Base-by-base conservation (phyloP, 805 yeast genomes). In the Suhomyces vadensis region DNA sequence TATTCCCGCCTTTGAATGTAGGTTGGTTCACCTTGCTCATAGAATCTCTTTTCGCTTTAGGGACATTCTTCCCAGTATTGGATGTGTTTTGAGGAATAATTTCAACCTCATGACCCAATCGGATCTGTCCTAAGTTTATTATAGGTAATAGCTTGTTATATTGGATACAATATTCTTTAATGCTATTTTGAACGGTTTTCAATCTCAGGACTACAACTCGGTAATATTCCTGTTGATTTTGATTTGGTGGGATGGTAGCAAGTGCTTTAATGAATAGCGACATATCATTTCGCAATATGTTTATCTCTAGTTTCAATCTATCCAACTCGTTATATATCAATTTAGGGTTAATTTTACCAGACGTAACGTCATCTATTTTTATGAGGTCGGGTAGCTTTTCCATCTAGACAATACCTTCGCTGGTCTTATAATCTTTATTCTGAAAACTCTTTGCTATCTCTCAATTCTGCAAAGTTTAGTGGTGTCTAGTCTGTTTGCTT, bases 101-200 rank as follows among this genome's bases (percentile, higher is more conserved):
- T 50, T 76, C 81, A 3, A 74, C 80, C 33, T 73, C 77, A 44
- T 74, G 68, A 0, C 82, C 82, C 39, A 72, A 60, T 47, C 73
- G 75, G 24, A 74, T 67, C 54, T 77, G 81, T 1, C 81, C 67
- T 48, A 75, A 66, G 49, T 77, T 67, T 35, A 78, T 73, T 33
- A 78, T 67, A 3, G 83, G 82, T 2, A 76, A 57, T 13, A 78
- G 58, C 44, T 71, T 61, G 40, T 68, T 73, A 54, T 76, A 78
- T 41, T 73, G 65, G 5, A 52, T 60, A 48, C 73, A 67, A 46
- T 77, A 78, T 3, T 65, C 68, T 23, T 67, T 66, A 35, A 78
- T 73, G 42, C 67, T 63, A 10, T 44, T 51, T 48, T 69, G 72
- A 4, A 78, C 64, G 6, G 61, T 53, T 26, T 67, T 63, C 36